These are phyloP conservation scores for Lathyrus tuberosus DNA, from an alignment of 306 rosid genomes.

Conservation along the genomic window DNA sequence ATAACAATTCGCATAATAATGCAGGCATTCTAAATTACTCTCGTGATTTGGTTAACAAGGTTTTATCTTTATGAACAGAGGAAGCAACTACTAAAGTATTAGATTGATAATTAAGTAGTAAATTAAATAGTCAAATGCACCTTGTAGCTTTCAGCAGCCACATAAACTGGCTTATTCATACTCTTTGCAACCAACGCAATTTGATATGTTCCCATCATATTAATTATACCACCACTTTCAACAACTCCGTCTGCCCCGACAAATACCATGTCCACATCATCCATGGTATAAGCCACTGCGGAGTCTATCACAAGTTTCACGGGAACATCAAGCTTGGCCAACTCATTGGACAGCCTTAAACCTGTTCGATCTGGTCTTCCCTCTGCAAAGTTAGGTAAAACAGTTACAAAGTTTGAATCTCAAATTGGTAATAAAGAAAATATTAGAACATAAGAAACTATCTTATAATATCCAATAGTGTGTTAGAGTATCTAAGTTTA, in stretches of 20 bases:
- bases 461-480: neutral
- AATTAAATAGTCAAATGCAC: constrained; percentile 39
- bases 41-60: no score
- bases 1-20: constrained; percentile 7
- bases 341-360: constrained; percentile 71
- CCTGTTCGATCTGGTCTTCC: constrained; percentile 95
- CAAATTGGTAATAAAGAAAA: neutral
- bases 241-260: constrained; percentile 98
- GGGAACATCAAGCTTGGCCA: constrained; percentile 87
- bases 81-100: neutral
- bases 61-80: no score
- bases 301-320: constrained; percentile 94
- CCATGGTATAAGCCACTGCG: constrained; percentile 94
- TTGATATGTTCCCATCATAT: constrained; percentile 98
- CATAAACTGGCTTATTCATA: constrained; percentile 89
- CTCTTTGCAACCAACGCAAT: constrained; percentile 86
- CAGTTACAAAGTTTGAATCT: neutral
- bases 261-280: constrained; percentile 94
- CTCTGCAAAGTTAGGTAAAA: constrained; percentile 59
- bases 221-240: constrained; percentile 95
- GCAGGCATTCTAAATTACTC: constrained; percentile 17
- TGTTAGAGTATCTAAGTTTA: neutral
- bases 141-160: constrained; percentile 99
- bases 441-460: neutral
- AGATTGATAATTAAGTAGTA: constrained; percentile 13